Conservation (phyloP, 1,284 basidiomycete genomes). For the Amylostereum chailletii region DNA sequence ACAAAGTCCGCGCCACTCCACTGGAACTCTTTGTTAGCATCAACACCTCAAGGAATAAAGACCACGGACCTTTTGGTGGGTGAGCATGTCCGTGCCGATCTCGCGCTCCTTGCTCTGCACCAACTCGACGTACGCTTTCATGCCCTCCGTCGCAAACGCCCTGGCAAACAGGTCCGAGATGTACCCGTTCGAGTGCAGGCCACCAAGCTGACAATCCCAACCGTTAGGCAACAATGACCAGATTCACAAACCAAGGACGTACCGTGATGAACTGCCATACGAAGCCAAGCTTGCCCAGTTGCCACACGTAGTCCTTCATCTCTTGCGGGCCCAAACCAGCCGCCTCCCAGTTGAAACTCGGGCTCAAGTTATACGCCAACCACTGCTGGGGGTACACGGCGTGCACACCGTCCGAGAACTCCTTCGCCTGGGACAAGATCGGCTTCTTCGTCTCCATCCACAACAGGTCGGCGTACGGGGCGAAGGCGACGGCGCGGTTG, state of each 20-base stretch:
- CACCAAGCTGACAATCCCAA: slow-evolving; percentile 61
- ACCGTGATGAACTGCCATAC: slow-evolving; percentile 99
- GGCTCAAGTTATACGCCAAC: slow-evolving; percentile 92
- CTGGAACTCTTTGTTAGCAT: slow-evolving; percentile 28
- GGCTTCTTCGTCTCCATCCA: slow-evolving; percentile 99
- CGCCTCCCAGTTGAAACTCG: slow-evolving; percentile 90
- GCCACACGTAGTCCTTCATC: slow-evolving; percentile 91
- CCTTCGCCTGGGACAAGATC: slow-evolving; percentile 88
- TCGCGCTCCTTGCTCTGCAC: slow-evolving; percentile 84
- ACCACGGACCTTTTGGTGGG: slow-evolving; percentile 66
- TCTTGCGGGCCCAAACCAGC: slow-evolving; percentile 81
- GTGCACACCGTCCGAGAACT: slow-evolving; percentile 88
- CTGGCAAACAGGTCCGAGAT: slow-evolving; percentile 92
- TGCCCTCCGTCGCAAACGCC: slow-evolving; percentile 83
- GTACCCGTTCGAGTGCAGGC: slow-evolving; percentile 95
- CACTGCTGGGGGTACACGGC: slow-evolving; percentile 78
- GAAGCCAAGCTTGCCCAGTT: slow-evolving; percentile 87
- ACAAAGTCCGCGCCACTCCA: slow-evolving; percentile 95
- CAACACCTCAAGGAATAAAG: slow-evolving; percentile 3
- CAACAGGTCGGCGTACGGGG: slow-evolving; percentile 85
- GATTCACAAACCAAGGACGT: slow-evolving; percentile 20
- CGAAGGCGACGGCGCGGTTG: slow-evolving; percentile 88
- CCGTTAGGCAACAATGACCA: neutral
- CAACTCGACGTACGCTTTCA: slow-evolving; percentile 87
- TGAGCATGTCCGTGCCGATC: slow-evolving; percentile 86